Evolutionary conservation across 768 basidiomycete genomes (phyloP), one percentile per base, ranked within the genome.

Genomic region (Russula sp.): DNA sequence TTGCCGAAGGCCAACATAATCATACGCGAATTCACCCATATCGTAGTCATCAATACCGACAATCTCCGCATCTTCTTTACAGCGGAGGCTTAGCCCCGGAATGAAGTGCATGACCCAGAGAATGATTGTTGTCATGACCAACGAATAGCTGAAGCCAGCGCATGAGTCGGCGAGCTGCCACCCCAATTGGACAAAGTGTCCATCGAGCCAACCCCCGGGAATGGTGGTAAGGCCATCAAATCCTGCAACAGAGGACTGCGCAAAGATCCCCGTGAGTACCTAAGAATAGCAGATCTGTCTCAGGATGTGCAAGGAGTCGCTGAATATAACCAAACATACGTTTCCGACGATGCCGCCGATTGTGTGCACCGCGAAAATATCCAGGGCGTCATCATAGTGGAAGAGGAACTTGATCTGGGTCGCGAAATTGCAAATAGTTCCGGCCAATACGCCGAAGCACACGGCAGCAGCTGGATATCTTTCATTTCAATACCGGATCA

Each of bases 341-440:
- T 92, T 93, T 16, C 89, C 91, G 53, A 89, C 81, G 40, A 92
- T 71, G 39, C 91, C 91, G 61, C 92, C 92, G 51, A 94, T 72
- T 37, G 79, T 83, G 69, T 92, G 90, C 16, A 87, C 86, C 6
- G 95, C 93, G 70, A 96, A 97, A 71, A 98, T 94, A 80, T 93
- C 91, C 18, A 93, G 82, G 14, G 88, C 81, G 71, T 93, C 91
- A 64, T 93, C 91, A 68, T 85, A 91, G 35, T 79, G 78, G 66
- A 85, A 77, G 34, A 89, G 53, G 73, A 89, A 92, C 77, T 98
- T 98, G 72, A 98, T 82, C 69, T 96, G 88, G 4, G 96, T 98
- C n/a, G 93, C 91, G 73, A 92, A 93, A 76, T 98, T 98, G 78
- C 92, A 97, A 2, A 86, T 68, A 0, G 87, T 89, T 18, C 91